Evolutionary conservation across 495 filamentous ascomycete species (phyloP).

Genomic region (Neurospora africana): DNA sequence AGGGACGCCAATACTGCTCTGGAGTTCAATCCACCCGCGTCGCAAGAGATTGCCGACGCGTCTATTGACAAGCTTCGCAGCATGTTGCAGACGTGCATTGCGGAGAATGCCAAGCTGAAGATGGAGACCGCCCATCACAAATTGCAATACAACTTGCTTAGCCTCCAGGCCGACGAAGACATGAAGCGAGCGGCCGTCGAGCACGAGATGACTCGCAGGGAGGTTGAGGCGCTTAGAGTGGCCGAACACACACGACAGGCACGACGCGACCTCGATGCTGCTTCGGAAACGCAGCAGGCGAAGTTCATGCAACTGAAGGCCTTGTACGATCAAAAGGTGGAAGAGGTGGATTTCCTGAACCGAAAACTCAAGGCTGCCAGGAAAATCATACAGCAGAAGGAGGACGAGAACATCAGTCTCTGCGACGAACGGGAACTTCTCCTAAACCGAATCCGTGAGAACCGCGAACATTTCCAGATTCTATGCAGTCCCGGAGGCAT

Average conservation of each 20-base stretch:
- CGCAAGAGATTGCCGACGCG: slow-evolving; percentile 54
- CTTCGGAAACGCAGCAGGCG: slow-evolving; percentile 29
- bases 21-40: slow-evolving; percentile 46
- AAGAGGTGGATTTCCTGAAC: slow-evolving; percentile 52
- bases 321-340: slow-evolving; percentile 48
- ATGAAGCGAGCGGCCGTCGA: slow-evolving; percentile 84
- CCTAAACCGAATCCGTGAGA: slow-evolving; percentile 74
- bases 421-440: slow-evolving; percentile 64
- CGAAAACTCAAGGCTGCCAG: slow-evolving; percentile 61
- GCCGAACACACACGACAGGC: slow-evolving; percentile 42
- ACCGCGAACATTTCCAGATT: slow-evolving; percentile 69
- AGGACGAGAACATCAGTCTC: slow-evolving; percentile 55
- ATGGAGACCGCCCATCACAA: slow-evolving; percentile 86
- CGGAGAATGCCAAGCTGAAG: slow-evolving; percentile 53
- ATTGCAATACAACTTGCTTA: slow-evolving; percentile 78
- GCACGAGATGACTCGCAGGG: slow-evolving; percentile 80
- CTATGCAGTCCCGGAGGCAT: slow-evolving; percentile 48
- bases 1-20: slow-evolving; percentile 39
- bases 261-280: slow-evolving; percentile 30
- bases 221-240: slow-evolving; percentile 76
- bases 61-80: slow-evolving; percentile 46
- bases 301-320: slow-evolving; percentile 38
- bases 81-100: slow-evolving; percentile 40
- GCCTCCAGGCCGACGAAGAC: slow-evolving; percentile 76
- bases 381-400: slow-evolving; percentile 55